A percentile compares a stretch with the other conserved stretches of the same genome.
Conservation (phyloP, 306 rosid species). For the Vicia villosa region DNA sequence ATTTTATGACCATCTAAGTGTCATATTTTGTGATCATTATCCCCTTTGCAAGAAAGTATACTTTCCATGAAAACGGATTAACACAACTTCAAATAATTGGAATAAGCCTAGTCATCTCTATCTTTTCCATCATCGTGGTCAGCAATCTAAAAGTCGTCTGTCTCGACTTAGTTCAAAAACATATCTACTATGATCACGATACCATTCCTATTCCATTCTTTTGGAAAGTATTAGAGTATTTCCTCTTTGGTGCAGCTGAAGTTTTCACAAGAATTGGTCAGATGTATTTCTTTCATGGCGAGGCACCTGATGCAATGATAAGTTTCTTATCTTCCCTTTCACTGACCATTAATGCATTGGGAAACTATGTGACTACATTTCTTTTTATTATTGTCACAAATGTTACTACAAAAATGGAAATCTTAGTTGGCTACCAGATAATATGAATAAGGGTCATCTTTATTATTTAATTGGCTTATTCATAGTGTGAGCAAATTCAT, state of each 20-base stretch:
- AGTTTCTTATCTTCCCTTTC: conserved; percentile 70
- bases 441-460: too few relatives aligned
- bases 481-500: too few relatives aligned
- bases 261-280: conserved; percentile 73
- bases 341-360: too few relatives aligned
- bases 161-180: conserved; percentile 42
- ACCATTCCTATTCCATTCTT: conserved; percentile 64
- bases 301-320: conserved; percentile 82
- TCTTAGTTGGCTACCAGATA: too few relatives aligned
- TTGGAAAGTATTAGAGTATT: conserved; percentile 77
- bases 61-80: conserved; percentile 63
- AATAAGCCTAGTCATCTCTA: too few relatives aligned
- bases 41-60: conserved; percentile 56
- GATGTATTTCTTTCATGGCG: conserved; percentile 66
- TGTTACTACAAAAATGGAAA: too few relatives aligned
- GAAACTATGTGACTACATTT: too few relatives aligned
- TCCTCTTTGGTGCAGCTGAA: conserved; percentile 65
- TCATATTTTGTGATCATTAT: conserved; percentile 71
- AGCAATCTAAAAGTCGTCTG: conserved; percentile 65
- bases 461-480: too few relatives aligned
- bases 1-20: conserved; percentile 68
- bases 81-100: conserved; percentile 74
- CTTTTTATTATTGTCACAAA: too few relatives aligned
- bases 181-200: conserved; percentile 57
- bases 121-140: conserved; percentile 58